phyloP scores from a whole-genome alignment of 129 eudicot species.

The Apium graveolens region DNA sequence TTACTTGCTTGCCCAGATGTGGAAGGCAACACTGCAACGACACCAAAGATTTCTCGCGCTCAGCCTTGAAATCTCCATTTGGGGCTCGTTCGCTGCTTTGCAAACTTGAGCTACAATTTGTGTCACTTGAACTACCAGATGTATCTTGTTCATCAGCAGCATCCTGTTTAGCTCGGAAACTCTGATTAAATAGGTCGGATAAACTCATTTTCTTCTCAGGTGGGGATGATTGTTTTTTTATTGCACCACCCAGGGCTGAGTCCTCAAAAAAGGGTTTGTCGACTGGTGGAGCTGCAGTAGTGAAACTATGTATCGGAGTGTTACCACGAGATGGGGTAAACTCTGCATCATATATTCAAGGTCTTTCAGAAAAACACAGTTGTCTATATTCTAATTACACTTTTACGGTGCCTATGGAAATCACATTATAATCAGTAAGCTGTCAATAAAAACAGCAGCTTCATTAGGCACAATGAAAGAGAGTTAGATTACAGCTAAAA shows the following conservation, averaged over 20 bases:
- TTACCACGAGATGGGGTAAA: conserved; percentile 34
- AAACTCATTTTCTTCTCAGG: conserved; percentile 12
- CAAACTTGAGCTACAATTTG: conserved; percentile 18
- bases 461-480: background rate
- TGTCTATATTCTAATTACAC: background rate
- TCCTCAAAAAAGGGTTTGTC: conserved; percentile 12
- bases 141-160: conserved; percentile 15
- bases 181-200: conserved; percentile 31
- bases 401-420: background rate
- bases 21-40: conserved; percentile 42
- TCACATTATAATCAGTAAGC: background rate
- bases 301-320: conserved; percentile 25
- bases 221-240: conserved; percentile 11
- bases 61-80: conserved; percentile 10
- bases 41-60: conserved; percentile 29
- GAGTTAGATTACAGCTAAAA: background rate
- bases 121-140: conserved; percentile 18
- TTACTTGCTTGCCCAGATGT: conserved; percentile 44
- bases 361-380: background rate
- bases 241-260: conserved; percentile 7
- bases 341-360: conserved; percentile 14
- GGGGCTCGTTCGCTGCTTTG: conserved; percentile 24
- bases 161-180: conserved; percentile 21
- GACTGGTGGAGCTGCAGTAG: conserved; percentile 17
- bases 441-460: background rate